Base-by-base conservation (phyloP, 108 stramenopile genomes). In the Nitzschia putrida region DNA sequence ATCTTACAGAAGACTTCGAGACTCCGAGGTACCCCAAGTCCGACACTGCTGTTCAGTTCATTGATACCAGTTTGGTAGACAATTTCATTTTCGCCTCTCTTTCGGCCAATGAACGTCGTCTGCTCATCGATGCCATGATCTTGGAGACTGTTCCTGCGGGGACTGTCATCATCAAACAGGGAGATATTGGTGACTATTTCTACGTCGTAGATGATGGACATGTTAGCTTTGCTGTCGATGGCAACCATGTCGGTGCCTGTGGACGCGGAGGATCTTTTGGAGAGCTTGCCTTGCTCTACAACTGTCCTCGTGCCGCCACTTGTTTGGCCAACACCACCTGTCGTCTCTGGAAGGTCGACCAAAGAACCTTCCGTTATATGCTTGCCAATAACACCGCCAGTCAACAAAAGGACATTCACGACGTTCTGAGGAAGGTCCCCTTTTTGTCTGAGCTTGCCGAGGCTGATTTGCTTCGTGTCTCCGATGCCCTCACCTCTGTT, bases 121-220 rank as follows among this genome's bases (percentile, higher is more conserved):
- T 84, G 11, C 71, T 95, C 16, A 95, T 95, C 55, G 90, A 92
- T 85, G 91, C 94, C 61, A 95, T 95, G 94, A 68, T 86, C 44
- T 76, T 86, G 69, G 90, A 95, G 21, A 79, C 77, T 7, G 90
- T 90, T 52, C 86, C 87, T 10, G 81, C 89, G 12, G 91, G 88
- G 8, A 87, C 85, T 47, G 78, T 95, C 53, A 95, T 95, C 57
- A 95, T 95, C 68, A 87, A 89, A 61, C 94, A 95, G 60, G 94
- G 94, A 38, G 87, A 92, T 72, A 74, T 83, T 16, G 94, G 94
- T 34, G 94, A 95, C 61, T 92, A 77, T 65, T 95, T 95, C 64
- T 95, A 95, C 53, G 94, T 95, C 51, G 85, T 95, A 47, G 94
- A 95, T 45, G 83, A 89, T 21, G 94, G 94, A 42, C 86, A 89